Evolutionary conservation across 768 basidiomycete genomes (phyloP).

Genomic region (Pisolithus microcarpus): DNA sequence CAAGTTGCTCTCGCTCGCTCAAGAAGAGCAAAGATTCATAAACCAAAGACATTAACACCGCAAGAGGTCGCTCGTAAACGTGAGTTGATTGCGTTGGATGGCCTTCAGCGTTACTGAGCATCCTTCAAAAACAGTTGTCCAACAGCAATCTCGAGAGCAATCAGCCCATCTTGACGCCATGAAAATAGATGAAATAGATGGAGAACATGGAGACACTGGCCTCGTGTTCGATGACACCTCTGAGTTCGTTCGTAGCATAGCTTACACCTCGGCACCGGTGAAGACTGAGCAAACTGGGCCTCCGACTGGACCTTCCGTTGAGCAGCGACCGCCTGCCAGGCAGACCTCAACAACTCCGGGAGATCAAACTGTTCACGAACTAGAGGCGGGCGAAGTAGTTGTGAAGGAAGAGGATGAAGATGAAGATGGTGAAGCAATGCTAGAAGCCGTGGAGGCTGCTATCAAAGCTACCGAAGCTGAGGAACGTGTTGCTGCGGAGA

Average conservation of each 20-base stretch:
- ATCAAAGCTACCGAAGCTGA: conserved; percentile 59
- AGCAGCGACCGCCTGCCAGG: conserved; percentile 36
- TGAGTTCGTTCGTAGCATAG: conserved; percentile 87
- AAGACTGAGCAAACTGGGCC: conserved; percentile 43
- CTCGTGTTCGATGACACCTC: conserved; percentile 94
- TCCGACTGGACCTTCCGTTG: conserved; percentile 17
- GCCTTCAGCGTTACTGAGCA: neutral
- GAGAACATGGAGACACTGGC: conserved; percentile 34
- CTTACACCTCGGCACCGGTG: conserved; percentile 51
- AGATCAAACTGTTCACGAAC: conserved; percentile 62
- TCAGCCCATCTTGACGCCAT: conserved; percentile 31
- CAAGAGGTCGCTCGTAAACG: conserved; percentile 78
- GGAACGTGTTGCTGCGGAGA: conserved; percentile 33
- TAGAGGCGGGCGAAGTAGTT: conserved; percentile 76
- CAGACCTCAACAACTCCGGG: conserved; percentile 51
- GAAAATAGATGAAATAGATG: conserved; percentile 43
- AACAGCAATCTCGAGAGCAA: conserved; percentile 51
- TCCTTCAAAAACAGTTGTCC: conserved; percentile 45
- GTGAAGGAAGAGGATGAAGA: conserved; percentile 70
- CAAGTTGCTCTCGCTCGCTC: conserved; percentile 87
- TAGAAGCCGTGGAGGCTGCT: conserved; percentile 68
- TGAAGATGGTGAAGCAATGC: conserved; percentile 65
- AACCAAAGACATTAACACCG: conserved; percentile 66
- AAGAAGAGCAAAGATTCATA: conserved; percentile 73
- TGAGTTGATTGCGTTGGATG: conserved; percentile 28